Percentiles rank a stretch among this genome's conserved stretches.
Conservation (phyloP, 106 monocot genomes). For the Dioscorea dumetorum region DNA sequence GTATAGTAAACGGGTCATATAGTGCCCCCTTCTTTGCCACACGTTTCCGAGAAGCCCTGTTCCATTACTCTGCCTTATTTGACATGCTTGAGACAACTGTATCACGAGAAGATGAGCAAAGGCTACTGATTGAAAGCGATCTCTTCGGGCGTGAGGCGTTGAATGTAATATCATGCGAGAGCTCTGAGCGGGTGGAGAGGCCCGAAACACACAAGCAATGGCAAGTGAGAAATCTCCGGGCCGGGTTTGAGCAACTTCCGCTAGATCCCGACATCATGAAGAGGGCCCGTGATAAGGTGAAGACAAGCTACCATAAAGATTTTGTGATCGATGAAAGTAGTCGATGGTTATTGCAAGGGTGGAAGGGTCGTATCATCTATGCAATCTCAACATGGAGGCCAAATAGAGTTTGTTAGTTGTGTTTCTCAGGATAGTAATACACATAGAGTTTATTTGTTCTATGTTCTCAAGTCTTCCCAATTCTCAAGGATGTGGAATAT, state of each 20-base stretch:
- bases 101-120: conserved; percentile 58
- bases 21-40: conserved; percentile 86
- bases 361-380: conserved; percentile 76
- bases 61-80: conserved; percentile 70
- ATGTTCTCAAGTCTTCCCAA: no score
- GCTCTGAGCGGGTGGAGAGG: conserved; percentile 70
- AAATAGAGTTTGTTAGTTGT: neutral
- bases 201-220: conserved; percentile 92
- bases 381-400: conserved; percentile 76
- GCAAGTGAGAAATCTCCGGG: conserved; percentile 74
- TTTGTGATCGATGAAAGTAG: conserved; percentile 73
- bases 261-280: conserved; percentile 44
- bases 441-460: no score
- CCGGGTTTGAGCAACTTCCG: conserved; percentile 62
- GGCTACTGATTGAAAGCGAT: conserved; percentile 64
- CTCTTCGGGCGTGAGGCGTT: conserved; percentile 54
- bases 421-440: no score
- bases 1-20: conserved; percentile 69
- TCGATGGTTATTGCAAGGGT: conserved; percentile 77
- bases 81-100: conserved; percentile 81
- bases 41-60: conserved; percentile 72
- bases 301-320: conserved; percentile 51
- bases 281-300: conserved; percentile 36
- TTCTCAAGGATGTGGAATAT: no score
- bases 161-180: conserved; percentile 85